Evolutionary conservation across 805 yeast genomes (phyloP).

Genomic region (Zygoascus bituminiphila): DNA sequence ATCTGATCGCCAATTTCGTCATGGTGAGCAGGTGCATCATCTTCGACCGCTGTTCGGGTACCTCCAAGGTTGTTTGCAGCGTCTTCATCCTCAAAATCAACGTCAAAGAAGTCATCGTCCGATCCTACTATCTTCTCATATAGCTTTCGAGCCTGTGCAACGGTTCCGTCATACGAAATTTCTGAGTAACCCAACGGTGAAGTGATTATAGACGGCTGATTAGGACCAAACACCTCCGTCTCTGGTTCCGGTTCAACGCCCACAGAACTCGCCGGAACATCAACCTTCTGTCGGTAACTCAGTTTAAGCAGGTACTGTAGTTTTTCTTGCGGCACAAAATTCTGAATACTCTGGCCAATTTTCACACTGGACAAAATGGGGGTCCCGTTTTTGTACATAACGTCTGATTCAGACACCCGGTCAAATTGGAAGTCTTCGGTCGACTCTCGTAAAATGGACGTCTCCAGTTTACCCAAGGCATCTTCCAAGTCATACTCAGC

Average conservation of each 20-base stretch:
- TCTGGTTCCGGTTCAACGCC: conserved; percentile 8
- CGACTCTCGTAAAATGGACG: conserved; percentile 71
- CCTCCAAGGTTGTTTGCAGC: conserved; percentile 11
- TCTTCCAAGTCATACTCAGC: conserved; percentile 73
- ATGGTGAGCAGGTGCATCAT: conserved; percentile 14
- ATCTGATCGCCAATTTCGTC: conserved; percentile 23
- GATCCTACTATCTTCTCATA: conserved; percentile 81
- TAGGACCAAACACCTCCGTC: conserved; percentile 2
- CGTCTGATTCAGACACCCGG: conserved; percentile 48
- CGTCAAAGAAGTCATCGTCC: conserved; percentile 92
- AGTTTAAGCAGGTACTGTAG: conserved; percentile 54
- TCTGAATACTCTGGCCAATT: conserved; percentile 76
- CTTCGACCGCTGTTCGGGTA: conserved; percentile 5
- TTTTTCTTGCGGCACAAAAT: conserved; percentile 74
- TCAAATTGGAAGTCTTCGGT: conserved; percentile 48
- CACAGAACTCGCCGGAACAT: conserved; percentile 9
- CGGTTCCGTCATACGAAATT: conserved; percentile 83
- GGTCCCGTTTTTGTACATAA: conserved; percentile 49
- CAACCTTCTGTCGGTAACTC: conserved; percentile 45
- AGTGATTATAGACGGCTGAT: conserved; percentile 7
- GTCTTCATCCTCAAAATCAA: conserved; percentile 93
- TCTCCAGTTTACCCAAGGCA: conserved; percentile 74
- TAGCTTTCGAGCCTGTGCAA: conserved; percentile 68
- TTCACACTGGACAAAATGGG: conserved; percentile 72
- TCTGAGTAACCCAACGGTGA: conserved; percentile 33